phyloP scores from a whole-genome alignment of 192 early-diverging fungal genomes.

The Mortierella antarctica region DNA sequence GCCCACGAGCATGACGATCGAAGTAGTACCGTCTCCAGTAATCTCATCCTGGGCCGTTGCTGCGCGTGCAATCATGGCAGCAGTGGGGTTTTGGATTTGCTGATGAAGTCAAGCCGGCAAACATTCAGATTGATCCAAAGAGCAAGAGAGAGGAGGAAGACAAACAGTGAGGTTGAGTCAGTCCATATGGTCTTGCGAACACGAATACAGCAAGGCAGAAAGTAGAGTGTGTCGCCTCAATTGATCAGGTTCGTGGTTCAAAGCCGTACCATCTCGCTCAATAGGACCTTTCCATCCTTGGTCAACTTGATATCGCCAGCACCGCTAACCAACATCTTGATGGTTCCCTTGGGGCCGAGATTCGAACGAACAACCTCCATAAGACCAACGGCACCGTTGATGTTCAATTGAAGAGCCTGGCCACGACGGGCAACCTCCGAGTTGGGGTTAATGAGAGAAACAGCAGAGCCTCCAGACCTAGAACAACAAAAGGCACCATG shows the following conservation, averaged over 20 bases:
- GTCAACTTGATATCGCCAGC: slow-evolving; percentile 96
- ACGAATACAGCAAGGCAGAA: slow-evolving; percentile 14
- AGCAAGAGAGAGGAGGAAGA: neutral
- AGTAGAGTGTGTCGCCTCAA: neutral
- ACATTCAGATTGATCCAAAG: slow-evolving; percentile 1
- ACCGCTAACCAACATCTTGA: slow-evolving; percentile 99
- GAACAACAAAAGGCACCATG: neutral
- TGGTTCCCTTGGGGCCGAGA: slow-evolving; percentile 97
- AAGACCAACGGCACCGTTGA: slow-evolving; percentile 93
- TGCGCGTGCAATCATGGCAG: slow-evolving; percentile 99
- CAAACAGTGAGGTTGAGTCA: neutral
- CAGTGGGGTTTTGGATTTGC: slow-evolving; percentile 99
- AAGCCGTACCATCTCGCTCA: slow-evolving; percentile 92
- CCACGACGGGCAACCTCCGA: slow-evolving; percentile 98
- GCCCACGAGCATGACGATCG: slow-evolving; percentile 95
- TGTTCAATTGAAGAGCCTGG: slow-evolving; percentile 97
- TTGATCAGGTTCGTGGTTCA: no score
- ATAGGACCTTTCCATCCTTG: slow-evolving; percentile 99
- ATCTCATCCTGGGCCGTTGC: slow-evolving; percentile 99
- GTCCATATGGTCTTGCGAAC: neutral
- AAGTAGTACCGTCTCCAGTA: slow-evolving; percentile 98
- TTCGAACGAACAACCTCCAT: slow-evolving; percentile 97
- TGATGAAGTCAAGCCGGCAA: slow-evolving; percentile 21
- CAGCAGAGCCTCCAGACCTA: slow-evolving; percentile 73
- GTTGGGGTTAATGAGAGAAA: slow-evolving; percentile 97